A percentile compares a stretch with the other conserved stretches of the same genome.
Conservation (phyloP, 768 basidiomycete species). For the Amyloporia xantha region DNA sequence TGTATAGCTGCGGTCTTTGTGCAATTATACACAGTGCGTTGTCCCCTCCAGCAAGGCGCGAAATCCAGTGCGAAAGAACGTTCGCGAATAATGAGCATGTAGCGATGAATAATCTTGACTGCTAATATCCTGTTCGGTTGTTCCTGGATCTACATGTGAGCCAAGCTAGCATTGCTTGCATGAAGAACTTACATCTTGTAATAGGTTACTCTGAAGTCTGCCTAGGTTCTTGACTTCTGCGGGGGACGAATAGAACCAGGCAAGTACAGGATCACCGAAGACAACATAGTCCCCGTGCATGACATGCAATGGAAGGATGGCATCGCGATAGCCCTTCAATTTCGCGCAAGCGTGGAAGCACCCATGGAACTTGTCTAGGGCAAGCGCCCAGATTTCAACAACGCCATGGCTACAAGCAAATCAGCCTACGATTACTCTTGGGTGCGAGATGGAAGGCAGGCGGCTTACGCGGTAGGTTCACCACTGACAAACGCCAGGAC, state of each 20-base stretch:
- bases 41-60: constrained; percentile 13
- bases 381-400: constrained; percentile 15
- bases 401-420: constrained; percentile 4
- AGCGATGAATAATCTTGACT: constrained; percentile 22
- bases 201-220: neutral
- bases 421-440: constrained; percentile 11
- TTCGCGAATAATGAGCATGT: constrained; percentile 24
- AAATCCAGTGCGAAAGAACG: constrained; percentile 19
- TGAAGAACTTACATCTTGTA: neutral
- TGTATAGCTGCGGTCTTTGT: constrained; percentile 2
- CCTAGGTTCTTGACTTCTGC: neutral
- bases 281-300: constrained; percentile 17
- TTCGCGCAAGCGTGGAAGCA: constrained; percentile 16
- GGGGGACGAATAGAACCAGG: constrained; percentile 10
- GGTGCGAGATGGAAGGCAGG: too few species aligned
- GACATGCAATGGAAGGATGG: constrained; percentile 14
- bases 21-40: constrained; percentile 5
- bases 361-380: constrained; percentile 28
- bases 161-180: too few species aligned
- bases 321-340: constrained; percentile 10
- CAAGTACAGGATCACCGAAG: constrained; percentile 17
- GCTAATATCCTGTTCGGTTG: constrained; percentile 18
- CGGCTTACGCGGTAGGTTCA: too few species aligned
- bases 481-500: constrained; percentile 19
- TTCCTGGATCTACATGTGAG: neutral